Percentiles rank a stretch among this genome's conserved stretches.
These are phyloP conservation scores for Hanseniaspora meyeri DNA, from an alignment of 805 yeast genomes.

Conservation along the genomic window DNA sequence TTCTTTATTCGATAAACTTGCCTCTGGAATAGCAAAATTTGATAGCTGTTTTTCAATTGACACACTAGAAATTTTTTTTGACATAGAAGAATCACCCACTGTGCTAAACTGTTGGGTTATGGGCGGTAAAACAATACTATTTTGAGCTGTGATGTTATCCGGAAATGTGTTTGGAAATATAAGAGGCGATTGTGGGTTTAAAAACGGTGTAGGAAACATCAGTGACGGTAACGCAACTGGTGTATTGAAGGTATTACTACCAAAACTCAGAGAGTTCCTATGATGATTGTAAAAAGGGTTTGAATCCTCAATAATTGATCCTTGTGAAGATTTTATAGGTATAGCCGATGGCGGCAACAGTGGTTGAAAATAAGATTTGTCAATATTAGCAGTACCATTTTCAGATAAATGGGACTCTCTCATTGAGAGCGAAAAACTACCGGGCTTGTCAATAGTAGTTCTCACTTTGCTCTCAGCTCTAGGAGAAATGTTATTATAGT, in stretches of 20 bases:
- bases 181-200: not conserved
- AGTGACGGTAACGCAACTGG: not conserved
- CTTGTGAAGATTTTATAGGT: not conserved
- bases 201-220: slow-evolving; percentile 1
- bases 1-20: not conserved
- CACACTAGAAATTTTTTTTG: not conserved
- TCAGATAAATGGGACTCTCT: not conserved
- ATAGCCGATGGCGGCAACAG: slow-evolving; percentile 4
- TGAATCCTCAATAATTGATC: not conserved
- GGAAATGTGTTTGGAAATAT: not conserved
- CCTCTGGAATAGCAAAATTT: not conserved
- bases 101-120: not conserved
- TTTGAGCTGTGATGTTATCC: not conserved
- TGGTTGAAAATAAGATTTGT: not conserved
- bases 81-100: not conserved
- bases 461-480: slow-evolving; percentile 1
- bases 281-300: not conserved
- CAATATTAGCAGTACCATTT: not conserved
- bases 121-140: not conserved
- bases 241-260: not conserved
- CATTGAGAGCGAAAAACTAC: not conserved
- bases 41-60: not conserved
- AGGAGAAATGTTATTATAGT: not conserved
- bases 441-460: not conserved
- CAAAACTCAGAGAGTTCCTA: not conserved